phyloP scores from a whole-genome alignment of 2,329 filamentous ascomycete genomes.

The Sporothrix curviconia region DNA sequence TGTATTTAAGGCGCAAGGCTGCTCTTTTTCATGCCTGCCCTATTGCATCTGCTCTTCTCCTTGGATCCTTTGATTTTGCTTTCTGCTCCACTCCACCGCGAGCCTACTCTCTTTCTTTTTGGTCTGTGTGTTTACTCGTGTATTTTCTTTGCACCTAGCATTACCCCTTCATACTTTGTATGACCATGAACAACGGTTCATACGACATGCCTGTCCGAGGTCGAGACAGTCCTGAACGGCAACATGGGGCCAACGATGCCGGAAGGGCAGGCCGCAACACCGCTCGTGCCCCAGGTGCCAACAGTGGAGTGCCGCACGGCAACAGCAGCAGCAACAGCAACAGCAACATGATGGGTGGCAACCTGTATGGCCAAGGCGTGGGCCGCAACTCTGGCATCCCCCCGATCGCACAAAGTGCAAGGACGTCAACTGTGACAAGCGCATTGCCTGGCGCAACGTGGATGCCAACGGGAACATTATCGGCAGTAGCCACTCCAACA shows the following conservation, averaged over 20 bases:
- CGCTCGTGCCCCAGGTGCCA: too few relatives aligned
- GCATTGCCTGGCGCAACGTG: conserved; percentile 7
- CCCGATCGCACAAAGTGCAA: neutral
- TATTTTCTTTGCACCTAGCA: neutral
- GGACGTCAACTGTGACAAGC: neutral
- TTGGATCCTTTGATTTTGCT: neutral
- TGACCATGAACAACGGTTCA: neutral
- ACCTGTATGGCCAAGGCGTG: neutral
- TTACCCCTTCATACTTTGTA: neutral
- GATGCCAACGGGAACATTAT: neutral
- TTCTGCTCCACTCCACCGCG: too few relatives aligned
- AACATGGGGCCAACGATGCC: neutral
- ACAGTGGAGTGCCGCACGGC: neutral
- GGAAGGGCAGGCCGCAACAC: too few relatives aligned
- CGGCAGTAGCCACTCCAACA: neutral
- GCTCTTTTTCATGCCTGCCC: neutral
- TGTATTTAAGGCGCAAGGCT: neutral
- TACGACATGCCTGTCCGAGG: neutral
- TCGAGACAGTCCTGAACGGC: too few relatives aligned
- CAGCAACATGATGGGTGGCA: neutral
- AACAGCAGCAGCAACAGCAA: neutral
- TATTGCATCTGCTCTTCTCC: neutral
- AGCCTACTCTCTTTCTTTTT: neutral
- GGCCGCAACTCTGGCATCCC: too few relatives aligned
- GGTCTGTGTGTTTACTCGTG: too few relatives aligned